Evolutionary conservation across 2,329 filamentous ascomycete species (phyloP), one percentile per base, ranked within the genome.

Genomic region (Microcera coccophila): DNA sequence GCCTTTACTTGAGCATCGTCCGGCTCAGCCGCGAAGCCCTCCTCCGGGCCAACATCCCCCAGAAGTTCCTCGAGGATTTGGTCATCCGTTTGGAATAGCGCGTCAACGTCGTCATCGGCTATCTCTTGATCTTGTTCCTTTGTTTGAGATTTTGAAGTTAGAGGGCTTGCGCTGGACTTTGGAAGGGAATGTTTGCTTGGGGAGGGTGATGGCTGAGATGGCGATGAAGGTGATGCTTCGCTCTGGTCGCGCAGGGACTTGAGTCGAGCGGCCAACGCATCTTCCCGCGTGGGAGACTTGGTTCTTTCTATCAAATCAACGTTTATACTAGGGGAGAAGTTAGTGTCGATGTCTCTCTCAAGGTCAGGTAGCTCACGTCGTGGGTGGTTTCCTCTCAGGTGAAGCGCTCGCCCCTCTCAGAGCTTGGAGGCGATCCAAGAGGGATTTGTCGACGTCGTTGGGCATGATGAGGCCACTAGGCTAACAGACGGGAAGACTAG

Each of bases 341-440:
- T 33, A 8, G 31, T 33, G 24, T 28, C 24, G 24, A 28, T 28
- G 9, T 28, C 24, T 14, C 9, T 9, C 24, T 14, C 24, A 28
- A 28, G 14, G 9, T 14, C n/a, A n/a, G n/a, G n/a, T 14, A 9
- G 45, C 61, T 63, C 72, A 75, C 72, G 66, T 67, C 62, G 65
- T 53, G 15, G 67, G 57, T 45, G 38, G 68, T 54, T 21, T 56
- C 58, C 39, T 71, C 12, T 47, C 45, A 52, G 48, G 62, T 54
- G 58, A 72, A 70, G 53, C 49, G 46, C 52, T 58, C 18, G 51
- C 49, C 17, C 63, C 64, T 36, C 65, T 61, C 28, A 81, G 63
- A 9, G 77, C 77, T 39, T 77, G 76, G 21, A 81, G 66, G 21
- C 78, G 72, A 43, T 76, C 72, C 17, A 80, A 62, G 18, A 81